Conservation (phyloP, 306 rosid genomes). For the Inga oerstediana region DNA sequence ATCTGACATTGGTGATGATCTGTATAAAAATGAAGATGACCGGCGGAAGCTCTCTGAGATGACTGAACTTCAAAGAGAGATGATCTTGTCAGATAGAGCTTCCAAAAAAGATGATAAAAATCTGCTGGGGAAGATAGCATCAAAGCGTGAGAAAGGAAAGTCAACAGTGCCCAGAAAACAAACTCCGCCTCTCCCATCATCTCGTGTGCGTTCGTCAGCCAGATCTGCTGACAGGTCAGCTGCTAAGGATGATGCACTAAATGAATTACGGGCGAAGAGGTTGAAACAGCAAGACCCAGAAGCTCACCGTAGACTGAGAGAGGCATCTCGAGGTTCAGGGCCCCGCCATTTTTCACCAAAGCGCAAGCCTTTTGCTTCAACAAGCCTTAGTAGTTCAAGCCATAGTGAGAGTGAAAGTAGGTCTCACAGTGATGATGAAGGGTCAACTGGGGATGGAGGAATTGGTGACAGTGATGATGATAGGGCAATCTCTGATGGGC, state of each 20-base stretch:
- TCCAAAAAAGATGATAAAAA: conserved; percentile 76
- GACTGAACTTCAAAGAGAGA: conserved; percentile 97
- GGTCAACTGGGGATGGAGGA: conserved; percentile 67
- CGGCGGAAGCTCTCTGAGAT: conserved; percentile 79
- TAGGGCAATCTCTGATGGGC: conserved; percentile 54
- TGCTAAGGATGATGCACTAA: conserved; percentile 89
- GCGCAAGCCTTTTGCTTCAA: conserved; percentile 55
- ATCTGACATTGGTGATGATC: conserved; percentile 85
- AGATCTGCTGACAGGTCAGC: conserved; percentile 82
- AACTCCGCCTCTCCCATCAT: conserved; percentile 63
- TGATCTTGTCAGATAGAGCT: conserved; percentile 89
- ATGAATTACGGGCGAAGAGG: conserved; percentile 90
- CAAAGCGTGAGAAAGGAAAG: conserved; percentile 79
- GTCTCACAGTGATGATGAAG: conserved; percentile 80
- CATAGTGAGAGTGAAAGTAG: conserved; percentile 84
- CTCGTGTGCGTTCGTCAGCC: conserved; percentile 79
- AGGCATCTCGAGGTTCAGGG: conserved; percentile 63
- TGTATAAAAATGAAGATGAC: conserved; percentile 85
- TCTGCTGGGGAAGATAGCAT: conserved; percentile 70
- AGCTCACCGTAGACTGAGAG: conserved; percentile 56
- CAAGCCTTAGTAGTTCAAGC: conserved; percentile 71
- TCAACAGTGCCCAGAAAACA: conserved; percentile 48
- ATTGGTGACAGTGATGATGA: conserved; percentile 86
- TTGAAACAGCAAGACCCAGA: conserved; percentile 91
- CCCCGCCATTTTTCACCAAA: conserved; percentile 55